Evolutionary conservation across 371 early-diverging fungal species (phyloP).

Genomic region (Mucor irregularis): DNA sequence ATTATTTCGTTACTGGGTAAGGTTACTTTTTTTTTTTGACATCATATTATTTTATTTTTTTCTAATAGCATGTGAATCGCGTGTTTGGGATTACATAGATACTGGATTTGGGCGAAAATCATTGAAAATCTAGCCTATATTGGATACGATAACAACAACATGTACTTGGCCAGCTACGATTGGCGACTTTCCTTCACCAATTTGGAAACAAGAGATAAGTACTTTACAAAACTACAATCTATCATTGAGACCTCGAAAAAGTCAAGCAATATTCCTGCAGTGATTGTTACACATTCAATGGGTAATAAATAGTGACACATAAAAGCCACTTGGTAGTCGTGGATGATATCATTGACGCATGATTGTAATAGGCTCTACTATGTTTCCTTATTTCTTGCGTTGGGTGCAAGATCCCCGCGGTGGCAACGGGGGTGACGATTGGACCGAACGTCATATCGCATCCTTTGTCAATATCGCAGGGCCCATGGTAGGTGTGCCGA

Average conservation of each 20-base stretch:
- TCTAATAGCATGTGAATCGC: background rate
- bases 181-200: slow-evolving; percentile 90
- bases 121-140: slow-evolving; percentile 85
- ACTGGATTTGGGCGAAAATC: slow-evolving; percentile 93
- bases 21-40: too few relatives aligned
- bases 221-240: slow-evolving; percentile 78
- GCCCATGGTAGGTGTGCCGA: slow-evolving; percentile 88
- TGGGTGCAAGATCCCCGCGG: slow-evolving; percentile 85
- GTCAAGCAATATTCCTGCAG: slow-evolving; percentile 57
- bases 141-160: slow-evolving; percentile 88
- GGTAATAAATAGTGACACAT: slow-evolving; percentile 24
- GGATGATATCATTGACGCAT: too few relatives aligned
- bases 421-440: slow-evolving; percentile 74
- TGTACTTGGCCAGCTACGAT: slow-evolving; percentile 90
- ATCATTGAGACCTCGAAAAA: slow-evolving; percentile 70
- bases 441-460: slow-evolving; percentile 86
- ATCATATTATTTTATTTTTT: too few relatives aligned
- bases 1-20: slow-evolving; percentile 87
- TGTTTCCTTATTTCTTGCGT: slow-evolving; percentile 86
- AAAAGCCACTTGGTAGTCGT: too few relatives aligned
- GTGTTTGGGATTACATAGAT: slow-evolving; percentile 22
- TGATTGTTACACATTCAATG: slow-evolving; percentile 70
- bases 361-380: slow-evolving; percentile 29
- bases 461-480: slow-evolving; percentile 88
- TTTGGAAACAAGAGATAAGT: slow-evolving; percentile 84